phyloP scores from a whole-genome alignment of 1,284 basidiomycete species.

The Fomitiporia mediterranea region DNA sequence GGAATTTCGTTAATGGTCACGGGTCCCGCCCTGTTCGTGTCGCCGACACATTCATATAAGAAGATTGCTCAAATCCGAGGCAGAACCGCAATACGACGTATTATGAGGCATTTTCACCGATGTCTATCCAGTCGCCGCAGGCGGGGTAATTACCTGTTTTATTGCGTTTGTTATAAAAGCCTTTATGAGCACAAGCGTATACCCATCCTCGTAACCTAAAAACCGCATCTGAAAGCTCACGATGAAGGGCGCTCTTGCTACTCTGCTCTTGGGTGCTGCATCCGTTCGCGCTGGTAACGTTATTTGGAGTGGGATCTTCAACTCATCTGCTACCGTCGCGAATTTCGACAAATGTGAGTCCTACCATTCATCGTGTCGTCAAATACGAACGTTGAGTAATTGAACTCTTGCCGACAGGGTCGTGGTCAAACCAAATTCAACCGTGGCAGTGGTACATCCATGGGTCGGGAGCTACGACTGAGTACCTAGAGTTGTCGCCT shows the following conservation, averaged over 20 bases:
- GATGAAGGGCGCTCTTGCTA: slow-evolving; percentile 12
- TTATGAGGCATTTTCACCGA: background rate
- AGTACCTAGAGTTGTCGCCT: slow-evolving; percentile 26
- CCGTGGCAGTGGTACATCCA: slow-evolving; percentile 30
- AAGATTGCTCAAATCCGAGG: background rate
- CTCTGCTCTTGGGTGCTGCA: slow-evolving; percentile 10
- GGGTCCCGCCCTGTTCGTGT: background rate
- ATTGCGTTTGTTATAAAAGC: too few species aligned
- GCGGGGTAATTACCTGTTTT: too few species aligned
- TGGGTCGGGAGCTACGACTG: slow-evolving; percentile 25
- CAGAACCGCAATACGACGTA: background rate
- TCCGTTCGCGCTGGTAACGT: slow-evolving; percentile 21
- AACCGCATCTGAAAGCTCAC: background rate
- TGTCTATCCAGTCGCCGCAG: background rate
- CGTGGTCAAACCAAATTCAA: slow-evolving; percentile 25
- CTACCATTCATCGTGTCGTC: background rate
- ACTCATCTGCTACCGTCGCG: slow-evolving; percentile 24
- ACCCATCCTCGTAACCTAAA: background rate
- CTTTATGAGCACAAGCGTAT: too few species aligned
- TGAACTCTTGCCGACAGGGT: slow-evolving; percentile 19
- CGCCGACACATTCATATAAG: too few species aligned
- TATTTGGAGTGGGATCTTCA: slow-evolving; percentile 29
- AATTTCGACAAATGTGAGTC: slow-evolving; percentile 28
- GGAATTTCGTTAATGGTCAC: background rate
- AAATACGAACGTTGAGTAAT: background rate